Evolutionary conservation across 257 asterid species (phyloP), one percentile per base, ranked within the genome.

Genomic region (Rauvolfia tetraphylla): DNA sequence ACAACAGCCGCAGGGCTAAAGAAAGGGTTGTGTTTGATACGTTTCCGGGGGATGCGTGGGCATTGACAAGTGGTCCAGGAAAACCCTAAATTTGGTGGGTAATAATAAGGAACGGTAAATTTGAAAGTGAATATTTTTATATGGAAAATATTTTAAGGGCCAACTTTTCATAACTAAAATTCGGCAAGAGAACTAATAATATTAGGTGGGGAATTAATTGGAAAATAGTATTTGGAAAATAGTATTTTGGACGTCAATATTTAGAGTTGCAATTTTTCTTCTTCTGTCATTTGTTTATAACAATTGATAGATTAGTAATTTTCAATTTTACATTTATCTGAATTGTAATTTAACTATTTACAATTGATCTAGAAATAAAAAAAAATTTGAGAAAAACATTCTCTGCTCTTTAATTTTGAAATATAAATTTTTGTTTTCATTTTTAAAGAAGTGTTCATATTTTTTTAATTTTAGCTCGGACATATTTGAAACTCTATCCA

Each of bases 51-150:
- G 36, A 44, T 36, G 42, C 23, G 53, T 53, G 56, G 23, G 48
- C n/a, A 0, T 0, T 1, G n/a, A 53, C 2, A 2, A 7, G 72
- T 68, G 75, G 71, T 68, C 57, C 27, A 29, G 42, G 42, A 29
- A 75, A 80, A 70, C 80, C 63, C 74, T 75, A 80, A 49, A 18
- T 18, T 18, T 36, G 63, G 3, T 7, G 20, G 65, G 65, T 72
- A 23, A 44, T 23, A 31, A 72, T 33, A 51, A 18, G 62, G 17
- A 49, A 36, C 31, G 33, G 44, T 22, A 75, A 10, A 42, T n/a
- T 3, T 70, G 13, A 5, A 41, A 41, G 8, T 66, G 31, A 61
- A 42, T 53, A 18, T 53, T 20, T 20, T 53, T 11, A 22, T 6
- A 53, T 4, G 3, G 27, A 22, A 34, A 34, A 1, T 34, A 62